Evolutionary conservation across 2,329 filamentous ascomycete species (phyloP), one percentile per base, ranked within the genome.

Genomic region (Ceratocystis eucalypticola): DNA sequence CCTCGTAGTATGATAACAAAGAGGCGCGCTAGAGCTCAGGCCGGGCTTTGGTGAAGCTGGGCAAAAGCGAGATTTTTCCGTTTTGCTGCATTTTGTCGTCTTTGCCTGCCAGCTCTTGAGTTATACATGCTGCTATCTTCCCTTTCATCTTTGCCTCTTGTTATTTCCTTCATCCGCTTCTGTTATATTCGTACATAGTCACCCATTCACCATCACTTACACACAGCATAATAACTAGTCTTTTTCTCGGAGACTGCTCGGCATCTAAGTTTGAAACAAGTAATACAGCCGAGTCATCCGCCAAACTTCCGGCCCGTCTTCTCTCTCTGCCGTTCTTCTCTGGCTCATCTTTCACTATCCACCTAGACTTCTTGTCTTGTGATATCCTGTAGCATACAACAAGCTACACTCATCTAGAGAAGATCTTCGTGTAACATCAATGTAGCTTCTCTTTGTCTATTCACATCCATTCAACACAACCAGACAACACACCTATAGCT

Each of bases 191-290:
- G 4, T 7, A 25, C 48, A 22, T 22, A 10, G 8, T 25, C 48
- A 25, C 22, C 28, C 10, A 5, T n/a, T 28, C 8, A 10, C 22
- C 25, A 2, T 53, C 10, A 53, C 55, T 59, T 37, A 59, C 55
- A 59, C 55, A 6, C 55, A 30, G 33, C 17, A n/a, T n/a, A n/a
- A 37, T 7, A 28, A 48, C 25, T 25, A 37, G 28, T 15, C 55
- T 30, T 37, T 7, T 30, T 37, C 55, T 59, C 55, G 55, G 55
- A 59, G 55, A 59, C 55, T 37, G 28, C 28, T 59, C 55, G 55
- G 55, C 28, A 59, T 59, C 28, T 59, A 8, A 7, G 17, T 25
- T n/a, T 33, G 28, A 15, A n/a, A 8, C 55, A 30, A 15, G 17
- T 15, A 25, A 53, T 25, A 25, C 5, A 33, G 48, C 48, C 48